A percentile compares a stretch with the other conserved stretches of the same genome.
Evolutionary conservation across 148 eudicot genomes (phyloP).

Genomic region (Chenopodium quinoa): DNA sequence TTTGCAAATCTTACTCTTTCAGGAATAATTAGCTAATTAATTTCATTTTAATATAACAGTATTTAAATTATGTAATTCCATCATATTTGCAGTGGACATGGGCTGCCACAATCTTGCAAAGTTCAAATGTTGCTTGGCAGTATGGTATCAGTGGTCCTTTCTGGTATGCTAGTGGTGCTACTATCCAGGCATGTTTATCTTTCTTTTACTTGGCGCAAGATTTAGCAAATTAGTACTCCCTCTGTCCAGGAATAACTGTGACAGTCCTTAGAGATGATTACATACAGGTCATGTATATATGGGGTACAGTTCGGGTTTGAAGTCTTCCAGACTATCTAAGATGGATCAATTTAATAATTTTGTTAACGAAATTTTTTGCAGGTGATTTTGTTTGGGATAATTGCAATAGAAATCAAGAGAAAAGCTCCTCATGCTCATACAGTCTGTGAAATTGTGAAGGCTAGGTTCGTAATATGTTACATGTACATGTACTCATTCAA

Average conservation of each 20-base stretch:
- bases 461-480: constrained; percentile 43
- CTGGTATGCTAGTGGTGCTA: constrained; percentile 98
- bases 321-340: background rate
- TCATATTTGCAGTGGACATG: constrained; percentile 74
- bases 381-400: constrained; percentile 89
- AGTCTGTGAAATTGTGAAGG: constrained; percentile 92
- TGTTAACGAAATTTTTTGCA: constrained; percentile 17
- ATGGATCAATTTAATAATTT: background rate
- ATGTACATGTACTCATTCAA: background rate
- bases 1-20: background rate
- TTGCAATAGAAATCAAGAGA: constrained; percentile 97
- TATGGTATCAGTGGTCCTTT: constrained; percentile 96
- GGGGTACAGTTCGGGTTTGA: too few species aligned
- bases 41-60: background rate
- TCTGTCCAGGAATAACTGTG: background rate
- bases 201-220: background rate
- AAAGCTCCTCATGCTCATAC: constrained; percentile 98
- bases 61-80: background rate
- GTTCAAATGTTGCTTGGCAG: constrained; percentile 96
- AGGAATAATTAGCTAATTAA: background rate
- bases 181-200: constrained; percentile 66
- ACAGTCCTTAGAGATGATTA: background rate
- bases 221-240: background rate
- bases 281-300: too few species aligned
- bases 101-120: constrained; percentile 95